Conservation (phyloP, 192 early-diverging fungal species). For the Coemansia sp. region DNA sequence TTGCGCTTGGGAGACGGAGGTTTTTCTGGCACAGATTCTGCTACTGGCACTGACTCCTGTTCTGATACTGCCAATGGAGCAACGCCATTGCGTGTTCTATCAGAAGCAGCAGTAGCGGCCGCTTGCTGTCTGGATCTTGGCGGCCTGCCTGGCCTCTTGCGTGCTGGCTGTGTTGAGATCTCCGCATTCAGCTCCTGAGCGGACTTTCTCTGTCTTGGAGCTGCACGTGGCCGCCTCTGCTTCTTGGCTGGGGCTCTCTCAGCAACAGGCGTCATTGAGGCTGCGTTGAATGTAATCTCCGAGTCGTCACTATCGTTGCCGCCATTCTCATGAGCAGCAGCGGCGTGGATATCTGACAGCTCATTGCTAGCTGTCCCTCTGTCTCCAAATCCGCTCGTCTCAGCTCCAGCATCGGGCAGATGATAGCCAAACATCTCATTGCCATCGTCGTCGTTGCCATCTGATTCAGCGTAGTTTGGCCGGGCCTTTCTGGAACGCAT, state of each 20-base stretch:
- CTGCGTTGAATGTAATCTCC: slow-evolving; percentile 48
- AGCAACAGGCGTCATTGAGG: slow-evolving; percentile 14
- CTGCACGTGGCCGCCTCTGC: slow-evolving; percentile 1
- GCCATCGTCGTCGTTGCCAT: slow-evolving; percentile 2
- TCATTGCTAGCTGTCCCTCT: neutral
- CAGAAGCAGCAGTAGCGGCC: neutral
- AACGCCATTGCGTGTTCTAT: neutral
- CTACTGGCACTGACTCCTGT: neutral
- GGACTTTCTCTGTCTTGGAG: slow-evolving; percentile 22
- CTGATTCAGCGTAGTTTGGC: slow-evolving; percentile 38
- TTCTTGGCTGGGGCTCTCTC: slow-evolving; percentile 4
- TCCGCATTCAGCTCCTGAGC: slow-evolving; percentile 36
- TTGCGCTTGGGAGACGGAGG: slow-evolving; percentile 42
- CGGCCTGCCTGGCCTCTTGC: slow-evolving; percentile 15
- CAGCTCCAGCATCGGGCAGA: neutral
- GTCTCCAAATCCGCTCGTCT: neutral
- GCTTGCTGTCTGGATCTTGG: slow-evolving; percentile 1
- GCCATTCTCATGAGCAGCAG: slow-evolving; percentile 1
- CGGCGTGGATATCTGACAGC: neutral
- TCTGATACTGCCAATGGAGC: neutral
- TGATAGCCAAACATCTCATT: neutral
- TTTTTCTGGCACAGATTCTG: neutral
- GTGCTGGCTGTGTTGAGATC: slow-evolving; percentile 39
- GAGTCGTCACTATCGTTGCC: slow-evolving; percentile 46
- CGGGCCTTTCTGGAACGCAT: slow-evolving; percentile 12